Evolutionary conservation across 2,329 filamentous ascomycete species (phyloP).

Genomic region (Beauveria asiatica): DNA sequence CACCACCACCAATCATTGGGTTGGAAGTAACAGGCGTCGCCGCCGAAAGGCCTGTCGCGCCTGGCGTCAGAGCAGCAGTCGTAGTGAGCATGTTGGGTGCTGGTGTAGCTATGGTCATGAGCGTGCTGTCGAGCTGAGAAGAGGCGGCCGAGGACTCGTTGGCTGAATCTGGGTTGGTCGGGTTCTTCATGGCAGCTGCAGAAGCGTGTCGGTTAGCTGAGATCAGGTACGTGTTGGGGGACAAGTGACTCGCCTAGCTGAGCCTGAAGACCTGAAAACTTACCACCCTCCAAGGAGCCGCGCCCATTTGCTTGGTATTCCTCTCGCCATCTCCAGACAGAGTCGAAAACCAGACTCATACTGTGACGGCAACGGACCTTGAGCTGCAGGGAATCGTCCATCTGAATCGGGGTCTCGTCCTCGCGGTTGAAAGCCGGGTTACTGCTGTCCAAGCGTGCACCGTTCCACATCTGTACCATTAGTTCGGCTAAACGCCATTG

Average conservation of each 20-base stretch:
- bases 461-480: conserved; percentile 84
- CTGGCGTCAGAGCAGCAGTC: conserved; percentile 46
- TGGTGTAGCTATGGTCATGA: conserved; percentile 32
- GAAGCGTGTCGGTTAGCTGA: neutral
- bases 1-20: conserved; percentile 38
- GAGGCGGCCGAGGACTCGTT: conserved; percentile 65
- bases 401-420: conserved; percentile 39
- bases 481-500: conserved; percentile 73
- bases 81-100: conserved; percentile 39
- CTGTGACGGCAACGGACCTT: conserved; percentile 79
- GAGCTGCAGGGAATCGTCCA: conserved; percentile 66
- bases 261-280: conserved; percentile 25
- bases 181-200: conserved; percentile 63
- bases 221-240: conserved; percentile 12
- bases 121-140: conserved; percentile 53
- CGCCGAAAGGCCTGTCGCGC: conserved; percentile 34
- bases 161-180: conserved; percentile 74
- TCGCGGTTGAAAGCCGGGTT: conserved; percentile 39
- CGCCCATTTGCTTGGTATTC: conserved; percentile 66
- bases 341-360: conserved; percentile 79
- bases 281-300: conserved; percentile 66
- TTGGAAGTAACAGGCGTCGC: conserved; percentile 31
- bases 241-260: conserved; percentile 18
- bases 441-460: conserved; percentile 44
- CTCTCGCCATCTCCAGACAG: conserved; percentile 77